Base-by-base conservation (phyloP, 306 rosid species). In the Chamaecrista fasciculata region DNA sequence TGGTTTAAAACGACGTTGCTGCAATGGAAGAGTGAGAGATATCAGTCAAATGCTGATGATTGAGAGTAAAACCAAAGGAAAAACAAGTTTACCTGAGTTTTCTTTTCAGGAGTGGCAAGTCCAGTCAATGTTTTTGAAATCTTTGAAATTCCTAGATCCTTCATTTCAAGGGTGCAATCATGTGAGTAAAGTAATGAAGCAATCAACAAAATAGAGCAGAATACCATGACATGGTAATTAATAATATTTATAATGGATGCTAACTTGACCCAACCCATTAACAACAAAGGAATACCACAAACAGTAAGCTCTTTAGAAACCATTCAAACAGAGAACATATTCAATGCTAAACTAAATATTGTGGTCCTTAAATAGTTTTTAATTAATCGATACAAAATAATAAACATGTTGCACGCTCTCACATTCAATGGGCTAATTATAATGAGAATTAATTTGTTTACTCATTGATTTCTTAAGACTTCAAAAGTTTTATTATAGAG, bases 71-170 rank as follows among this genome's bases (percentile, higher is more conserved):
- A 49, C 50, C 21, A 51, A 48, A 48, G 14, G 50, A 29, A 71
- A 68, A 25, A 3, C 49, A 58, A 74, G 58, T 28, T 46, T 75
- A 90, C 91, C 95, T 11, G 79, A 33, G 80, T 51, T 46, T 74
- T 83, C 81, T 82, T 87, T 49, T 62, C 76, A 64, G 95, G 36
- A 42, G 62, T 80, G 48, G 76, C 10, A 20, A 75, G 42, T 21
- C 72, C 76, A 6, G 88, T 60, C 78, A 90, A 60, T 6, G 70
- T 77, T 71, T 90, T 90, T 0, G 95, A 74, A 57, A 87, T 78
- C 58, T 16, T 75, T 47, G 76, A 55, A 63, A 90, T 85, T 18
- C 95, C 91, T 78, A 90, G 73, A 70, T 87, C 91, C 94, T 90
- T 67, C 57, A 56, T 11, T 19, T 6, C 29, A 62, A 57, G 79